Evolutionary conservation across 2,329 filamentous ascomycete genomes (phyloP), one percentile per base, ranked within the genome.

Genomic region (Aspergillus phoenicis): DNA sequence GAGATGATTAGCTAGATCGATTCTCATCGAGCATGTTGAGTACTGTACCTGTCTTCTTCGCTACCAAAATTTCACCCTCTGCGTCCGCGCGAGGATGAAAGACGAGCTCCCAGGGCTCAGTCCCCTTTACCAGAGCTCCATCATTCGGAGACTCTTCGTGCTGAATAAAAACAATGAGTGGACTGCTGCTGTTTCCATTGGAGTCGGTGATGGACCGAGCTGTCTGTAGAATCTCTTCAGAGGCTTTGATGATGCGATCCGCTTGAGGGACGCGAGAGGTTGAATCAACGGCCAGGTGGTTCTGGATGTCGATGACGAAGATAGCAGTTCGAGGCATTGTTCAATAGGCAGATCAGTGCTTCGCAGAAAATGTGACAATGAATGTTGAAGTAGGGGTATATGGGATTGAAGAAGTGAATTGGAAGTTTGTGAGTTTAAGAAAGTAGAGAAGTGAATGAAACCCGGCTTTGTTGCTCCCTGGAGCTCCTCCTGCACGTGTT

Each of bases 291-390:
- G 38, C 36, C 8, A 58, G 36, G 4, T 52, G 36, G 24, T 39
- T 41, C 15, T 58, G 56, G 26, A 58, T 52, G 20, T 58, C 56
- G 38, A 52, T 58, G 24, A 52, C 24, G 26, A 58, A 58, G 13
- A 58, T 33, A 6, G 56, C 56, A 15, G n/a, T 56, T 6, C 28
- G 53, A 1, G 53, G n/a, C 53, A 56, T 56, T 11, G 8, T 39
- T 17, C 20, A 6, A 11, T 5, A 4, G n/a, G 41, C 13, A 10
- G 4, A 8, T 17, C 2, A 10, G 8, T 43, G 17, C 8, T 22
- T 43, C 2, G 1, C 4, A 11, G 41, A 7, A 5, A 22, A 36
- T 0, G 11, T 33, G 30, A 36, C 33, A 13, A 10, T 1, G 33
- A 36, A 13, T 0, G 13, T 5, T 11, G 11, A 36, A 10, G 10